Evolutionary conservation across 1,139 yeast species (phyloP).

Genomic region (Debaryomyces subglobosus): DNA sequence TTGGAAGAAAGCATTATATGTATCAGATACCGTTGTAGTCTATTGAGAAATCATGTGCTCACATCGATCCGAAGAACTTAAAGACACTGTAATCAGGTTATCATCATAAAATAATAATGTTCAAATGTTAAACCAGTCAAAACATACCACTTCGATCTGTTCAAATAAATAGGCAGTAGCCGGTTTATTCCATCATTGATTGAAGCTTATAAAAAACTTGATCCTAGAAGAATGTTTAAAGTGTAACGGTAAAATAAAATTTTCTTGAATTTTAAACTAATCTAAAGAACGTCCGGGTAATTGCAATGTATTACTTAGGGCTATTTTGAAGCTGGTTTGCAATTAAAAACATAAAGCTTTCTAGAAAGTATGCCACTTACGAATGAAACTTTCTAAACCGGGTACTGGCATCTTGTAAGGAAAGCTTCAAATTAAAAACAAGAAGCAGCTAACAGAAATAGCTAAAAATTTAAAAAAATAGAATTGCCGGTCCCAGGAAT

Average conservation of each 20-base stretch:
- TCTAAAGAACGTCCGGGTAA: neutral
- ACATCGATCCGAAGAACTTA: constrained; percentile 60
- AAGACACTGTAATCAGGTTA: constrained; percentile 50
- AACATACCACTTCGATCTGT: constrained; percentile 5
- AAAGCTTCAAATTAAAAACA: no score
- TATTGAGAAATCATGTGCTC: constrained; percentile 82
- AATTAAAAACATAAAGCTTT: no score
- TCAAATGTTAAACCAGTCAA: neutral
- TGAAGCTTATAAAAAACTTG: neutral
- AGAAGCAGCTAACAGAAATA: neutral
- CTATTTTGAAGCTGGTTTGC: neutral
- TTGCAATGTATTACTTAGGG: neutral
- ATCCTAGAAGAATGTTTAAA: neutral
- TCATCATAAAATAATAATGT: constrained; percentile 41
- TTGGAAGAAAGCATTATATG: constrained; percentile 4
- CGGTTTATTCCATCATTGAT: constrained; percentile 1
- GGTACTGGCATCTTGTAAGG: no score
- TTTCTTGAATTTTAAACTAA: neutral
- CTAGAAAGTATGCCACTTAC: no score
- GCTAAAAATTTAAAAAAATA: constrained; percentile 12
- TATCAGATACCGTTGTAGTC: constrained; percentile 99
- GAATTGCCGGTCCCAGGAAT: constrained; percentile 47
- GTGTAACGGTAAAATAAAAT: neutral
- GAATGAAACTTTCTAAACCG: no score
- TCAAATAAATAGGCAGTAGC: neutral